Base-by-base conservation (phyloP, 345 rosid genomes). In the Cardamine occulta region DNA sequence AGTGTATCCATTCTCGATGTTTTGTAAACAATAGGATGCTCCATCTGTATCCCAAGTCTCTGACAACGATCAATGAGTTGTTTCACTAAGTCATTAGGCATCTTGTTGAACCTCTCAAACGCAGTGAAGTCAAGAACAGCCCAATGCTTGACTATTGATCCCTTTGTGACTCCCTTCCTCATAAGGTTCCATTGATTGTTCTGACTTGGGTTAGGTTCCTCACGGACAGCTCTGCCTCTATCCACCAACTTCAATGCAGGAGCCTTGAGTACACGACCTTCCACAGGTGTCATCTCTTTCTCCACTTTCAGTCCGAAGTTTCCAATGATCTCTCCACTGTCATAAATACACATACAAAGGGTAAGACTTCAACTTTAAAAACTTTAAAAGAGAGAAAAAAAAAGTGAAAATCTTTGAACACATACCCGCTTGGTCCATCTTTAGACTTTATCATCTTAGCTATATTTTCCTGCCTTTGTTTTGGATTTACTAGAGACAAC, bases 341-440 rank as follows among this genome's bases (percentile, higher is more conserved):
- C 68, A 84, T 14, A 55, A 1, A 58, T 11, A 55, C 72, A 63
- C 23, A 42, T 26, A 40, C 2, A 49, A 26, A 56, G 0, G 3
- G 15, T 56, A 15, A 48, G 60, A 47, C 8, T 48, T 13, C 8
- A 28, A 18, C 6, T 42, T 42, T 42, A 42, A 66, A 66, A 40
- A 55, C 15, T 23, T 53, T 34, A 34, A 31, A 57, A 34, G 52
- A 68, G 8, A 67, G 44, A 62, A 17, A 58, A 26, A 12, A 32
- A 24, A 10, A 21, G 19, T 42, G 31, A 60, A 53, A 32, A 3
- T 48, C 48, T 48, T 44, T 18, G 52, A 14, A 63, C 14, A 77
- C 93, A 45, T 87, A 93, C 97, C 96, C 83, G 47, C 85, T 84
- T 14, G 97, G 98, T 74, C 94, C 98, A 70, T 80, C 75, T 24